Percentiles rank a stretch among this genome's conserved stretches.
Evolutionary conservation across 2,329 filamentous ascomycete genomes (phyloP).

Genomic region (Hypoxylon sp.): DNA sequence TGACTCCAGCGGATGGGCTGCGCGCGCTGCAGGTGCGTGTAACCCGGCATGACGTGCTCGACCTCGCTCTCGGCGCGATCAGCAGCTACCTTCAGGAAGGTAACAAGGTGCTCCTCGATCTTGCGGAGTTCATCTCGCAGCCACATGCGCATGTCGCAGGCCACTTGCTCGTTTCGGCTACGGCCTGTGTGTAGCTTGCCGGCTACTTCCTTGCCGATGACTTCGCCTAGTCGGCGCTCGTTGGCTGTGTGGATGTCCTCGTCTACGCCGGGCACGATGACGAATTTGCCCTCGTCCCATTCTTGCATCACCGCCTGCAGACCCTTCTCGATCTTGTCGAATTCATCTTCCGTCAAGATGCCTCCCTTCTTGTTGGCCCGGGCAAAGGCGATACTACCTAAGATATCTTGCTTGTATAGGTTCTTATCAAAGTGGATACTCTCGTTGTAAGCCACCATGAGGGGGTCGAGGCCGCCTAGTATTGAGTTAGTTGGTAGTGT

Average conservation of each 20-base stretch:
- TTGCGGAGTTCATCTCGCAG: slow-evolving; percentile 75
- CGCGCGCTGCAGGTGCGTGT: slow-evolving; percentile 79
- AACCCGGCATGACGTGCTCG: slow-evolving; percentile 76
- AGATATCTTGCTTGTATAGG: slow-evolving; percentile 83
- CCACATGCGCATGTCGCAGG: slow-evolving; percentile 91
- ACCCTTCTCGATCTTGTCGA: slow-evolving; percentile 76
- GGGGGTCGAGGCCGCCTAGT: slow-evolving; percentile 79
- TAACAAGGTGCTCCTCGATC: slow-evolving; percentile 73
- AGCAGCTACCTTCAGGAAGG: slow-evolving; percentile 74
- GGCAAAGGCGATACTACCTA: slow-evolving; percentile 82
- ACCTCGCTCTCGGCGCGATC: slow-evolving; percentile 74
- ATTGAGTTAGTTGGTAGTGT: slow-evolving; percentile 45
- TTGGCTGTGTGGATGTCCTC: slow-evolving; percentile 75
- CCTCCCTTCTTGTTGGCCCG: slow-evolving; percentile 78
- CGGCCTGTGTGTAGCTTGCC: slow-evolving; percentile 91
- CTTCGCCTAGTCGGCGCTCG: slow-evolving; percentile 77
- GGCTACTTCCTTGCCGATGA: slow-evolving; percentile 84
- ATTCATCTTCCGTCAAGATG: slow-evolving; percentile 78
- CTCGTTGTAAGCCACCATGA: slow-evolving; percentile 88
- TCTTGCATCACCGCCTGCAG: slow-evolving; percentile 65
- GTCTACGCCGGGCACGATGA: slow-evolving; percentile 61
- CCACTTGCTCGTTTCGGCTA: slow-evolving; percentile 90
- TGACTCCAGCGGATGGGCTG: slow-evolving; percentile 78
- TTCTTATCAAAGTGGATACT: slow-evolving; percentile 80
- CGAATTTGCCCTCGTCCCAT: slow-evolving; percentile 61